phyloP scores from a whole-genome alignment of 108 stramenopile species.

The Fragilaria crotonensis region DNA sequence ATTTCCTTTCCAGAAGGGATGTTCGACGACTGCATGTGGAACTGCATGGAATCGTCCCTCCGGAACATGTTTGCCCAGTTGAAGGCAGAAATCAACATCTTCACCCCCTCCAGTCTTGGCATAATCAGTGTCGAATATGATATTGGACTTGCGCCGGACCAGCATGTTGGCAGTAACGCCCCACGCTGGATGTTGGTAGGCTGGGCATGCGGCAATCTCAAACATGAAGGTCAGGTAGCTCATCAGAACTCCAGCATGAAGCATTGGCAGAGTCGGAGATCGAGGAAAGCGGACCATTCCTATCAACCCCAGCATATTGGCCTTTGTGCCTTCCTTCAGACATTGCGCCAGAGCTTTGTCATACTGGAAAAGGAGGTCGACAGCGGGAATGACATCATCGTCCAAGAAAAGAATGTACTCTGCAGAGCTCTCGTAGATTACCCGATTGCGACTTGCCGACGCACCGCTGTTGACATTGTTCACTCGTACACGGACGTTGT shows the following conservation, averaged over 20 bases:
- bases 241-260: slow-evolving; percentile 46
- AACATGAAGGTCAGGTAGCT: slow-evolving; percentile 50
- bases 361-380: slow-evolving; percentile 23
- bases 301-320: slow-evolving; percentile 18
- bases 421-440: slow-evolving; percentile 30
- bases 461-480: slow-evolving; percentile 32
- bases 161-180: slow-evolving; percentile 58
- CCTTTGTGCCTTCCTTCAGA: not conserved
- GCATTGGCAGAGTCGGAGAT: slow-evolving; percentile 12
- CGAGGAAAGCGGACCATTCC: slow-evolving; percentile 45
- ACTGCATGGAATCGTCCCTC: slow-evolving; percentile 13
- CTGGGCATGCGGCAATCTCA: slow-evolving; percentile 23
- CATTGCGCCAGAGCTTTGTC: not conserved
- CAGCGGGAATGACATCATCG: slow-evolving; percentile 33
- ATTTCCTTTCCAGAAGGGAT: slow-evolving; percentile 36
- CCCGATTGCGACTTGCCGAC: slow-evolving; percentile 35
- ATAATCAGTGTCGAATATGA: slow-evolving; percentile 39
- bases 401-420: slow-evolving; percentile 38
- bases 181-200: slow-evolving; percentile 41
- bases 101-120: slow-evolving; percentile 60
- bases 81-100: slow-evolving; percentile 42
- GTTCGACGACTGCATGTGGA: slow-evolving; percentile 23
- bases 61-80: slow-evolving; percentile 3
- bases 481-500: slow-evolving; percentile 34
- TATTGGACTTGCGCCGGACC: slow-evolving; percentile 18